Conservation (phyloP, 331 rosid genomes). For the Telfairia occidentalis region DNA sequence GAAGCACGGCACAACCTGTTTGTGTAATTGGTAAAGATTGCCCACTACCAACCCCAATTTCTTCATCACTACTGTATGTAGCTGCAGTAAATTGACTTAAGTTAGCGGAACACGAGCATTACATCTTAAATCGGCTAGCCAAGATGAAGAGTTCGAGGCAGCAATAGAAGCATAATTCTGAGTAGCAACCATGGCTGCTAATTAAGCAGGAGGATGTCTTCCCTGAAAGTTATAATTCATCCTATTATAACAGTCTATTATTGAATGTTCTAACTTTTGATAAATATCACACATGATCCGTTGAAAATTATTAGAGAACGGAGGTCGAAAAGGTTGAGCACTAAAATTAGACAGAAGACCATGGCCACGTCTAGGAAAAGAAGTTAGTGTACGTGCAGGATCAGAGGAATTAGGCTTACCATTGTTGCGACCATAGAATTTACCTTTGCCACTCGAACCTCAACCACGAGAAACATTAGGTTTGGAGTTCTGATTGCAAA, state of each 20-base stretch:
- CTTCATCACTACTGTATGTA: not conserved
- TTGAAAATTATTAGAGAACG: too few species aligned
- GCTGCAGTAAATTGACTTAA: not conserved
- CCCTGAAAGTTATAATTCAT: not conserved
- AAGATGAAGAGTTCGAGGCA: not conserved
- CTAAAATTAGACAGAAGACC: too few species aligned
- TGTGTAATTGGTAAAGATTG: not conserved
- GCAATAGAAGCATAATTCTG: not conserved
- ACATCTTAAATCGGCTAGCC: not conserved
- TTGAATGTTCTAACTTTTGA: not conserved
- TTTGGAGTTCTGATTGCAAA: too few species aligned
- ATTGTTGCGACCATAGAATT: too few species aligned
- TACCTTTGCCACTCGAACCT: too few species aligned
- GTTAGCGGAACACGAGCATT: not conserved
- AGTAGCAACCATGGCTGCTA: not conserved
- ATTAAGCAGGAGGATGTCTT: not conserved
- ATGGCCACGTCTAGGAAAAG: too few species aligned
- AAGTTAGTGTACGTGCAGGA: too few species aligned
- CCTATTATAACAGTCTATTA: not conserved
- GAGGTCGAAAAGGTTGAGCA: too few species aligned
- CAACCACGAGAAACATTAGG: too few species aligned
- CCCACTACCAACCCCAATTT: not conserved
- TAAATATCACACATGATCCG: not conserved
- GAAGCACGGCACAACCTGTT: not conserved
- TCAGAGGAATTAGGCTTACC: too few species aligned